phyloP scores from a whole-genome alignment of 2,329 filamentous ascomycete genomes.

The Didymella arachidicola region DNA sequence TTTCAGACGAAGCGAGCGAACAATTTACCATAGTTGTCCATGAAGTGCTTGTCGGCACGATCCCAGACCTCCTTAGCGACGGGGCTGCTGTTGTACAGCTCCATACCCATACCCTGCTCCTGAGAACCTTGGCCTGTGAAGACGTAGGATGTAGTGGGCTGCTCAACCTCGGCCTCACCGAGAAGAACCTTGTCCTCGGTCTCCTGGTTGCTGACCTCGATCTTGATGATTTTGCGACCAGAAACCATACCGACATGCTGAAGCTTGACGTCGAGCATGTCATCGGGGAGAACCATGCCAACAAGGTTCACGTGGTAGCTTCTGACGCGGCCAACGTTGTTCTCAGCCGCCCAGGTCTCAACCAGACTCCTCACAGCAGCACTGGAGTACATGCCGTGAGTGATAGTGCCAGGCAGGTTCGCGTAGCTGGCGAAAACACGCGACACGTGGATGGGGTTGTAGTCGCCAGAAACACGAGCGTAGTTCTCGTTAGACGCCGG shows the following conservation, averaged over 20 bases:
- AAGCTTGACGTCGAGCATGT: constrained; percentile 91
- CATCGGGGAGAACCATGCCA: constrained; percentile 98
- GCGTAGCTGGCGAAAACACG: constrained; percentile 96
- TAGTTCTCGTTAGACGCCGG: constrained; percentile 98
- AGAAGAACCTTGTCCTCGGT: constrained; percentile 95
- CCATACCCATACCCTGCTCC: constrained; percentile 99
- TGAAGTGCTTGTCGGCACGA: constrained; percentile 89
- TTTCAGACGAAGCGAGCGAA: not conserved
- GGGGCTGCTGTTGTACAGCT: constrained; percentile 89
- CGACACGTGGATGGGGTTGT: constrained; percentile 98
- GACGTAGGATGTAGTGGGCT: constrained; percentile 94
- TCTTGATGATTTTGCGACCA: constrained; percentile 99
- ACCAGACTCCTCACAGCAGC: constrained; percentile 94
- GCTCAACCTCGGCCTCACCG: constrained; percentile 96
- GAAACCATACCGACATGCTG: constrained; percentile 98
- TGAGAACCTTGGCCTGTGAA: constrained; percentile 99
- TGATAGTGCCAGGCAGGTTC: constrained; percentile 94
- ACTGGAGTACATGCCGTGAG: constrained; percentile 99
- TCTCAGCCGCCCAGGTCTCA: constrained; percentile 98
- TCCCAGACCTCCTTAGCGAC: constrained; percentile 98
- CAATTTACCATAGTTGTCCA: constrained; percentile 90
- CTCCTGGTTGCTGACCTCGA: constrained; percentile 94
- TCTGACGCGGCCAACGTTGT: constrained; percentile 94
- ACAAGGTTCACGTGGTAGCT: constrained; percentile 97
- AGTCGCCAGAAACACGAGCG: constrained; percentile 95